Percentiles rank a stretch among this genome's conserved stretches.
Evolutionary conservation across 2,329 filamentous ascomycete species (phyloP).

Genomic region (Epichloe gansuensis): DNA sequence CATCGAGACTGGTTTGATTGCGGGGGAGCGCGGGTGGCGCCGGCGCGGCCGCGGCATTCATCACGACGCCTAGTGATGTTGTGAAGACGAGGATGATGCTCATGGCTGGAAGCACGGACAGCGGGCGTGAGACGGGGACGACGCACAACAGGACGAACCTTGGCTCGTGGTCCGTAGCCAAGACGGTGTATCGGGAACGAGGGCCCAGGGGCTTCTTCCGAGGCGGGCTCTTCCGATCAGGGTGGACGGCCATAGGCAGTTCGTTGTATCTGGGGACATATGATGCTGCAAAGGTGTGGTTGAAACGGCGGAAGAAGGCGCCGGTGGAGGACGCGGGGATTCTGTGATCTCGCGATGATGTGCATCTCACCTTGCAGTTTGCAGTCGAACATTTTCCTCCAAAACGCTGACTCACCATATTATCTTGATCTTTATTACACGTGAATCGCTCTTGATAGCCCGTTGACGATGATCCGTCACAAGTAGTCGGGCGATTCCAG

Average conservation of each 20-base stretch:
- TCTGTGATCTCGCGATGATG: constrained; percentile 7
- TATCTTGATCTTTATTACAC: no score
- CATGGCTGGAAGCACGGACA: constrained; percentile 30
- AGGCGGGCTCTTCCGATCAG: constrained; percentile 58
- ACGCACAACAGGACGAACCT: constrained; percentile 3
- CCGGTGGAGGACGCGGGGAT: constrained; percentile 26
- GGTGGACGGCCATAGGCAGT: constrained; percentile 74
- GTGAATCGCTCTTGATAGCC: no score
- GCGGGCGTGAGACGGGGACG: constrained; percentile 14
- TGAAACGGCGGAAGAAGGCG: constrained; percentile 29
- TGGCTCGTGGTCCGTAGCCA: constrained; percentile 47
- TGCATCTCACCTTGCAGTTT: no score
- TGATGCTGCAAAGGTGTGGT: constrained; percentile 62
- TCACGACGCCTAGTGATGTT: constrained; percentile 86
- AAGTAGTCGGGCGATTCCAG: no score
- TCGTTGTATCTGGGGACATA: constrained; percentile 81
- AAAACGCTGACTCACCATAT: neutral
- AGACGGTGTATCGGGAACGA: constrained; percentile 51
- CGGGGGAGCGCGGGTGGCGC: constrained; percentile 65
- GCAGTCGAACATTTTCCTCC: no score
- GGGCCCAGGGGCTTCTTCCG: constrained; percentile 66
- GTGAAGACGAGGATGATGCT: constrained; percentile 88
- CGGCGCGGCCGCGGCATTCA: constrained; percentile 59
- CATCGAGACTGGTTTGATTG: constrained; percentile 57
- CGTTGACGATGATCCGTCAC: neutral